phyloP scores from a whole-genome alignment of 2,329 filamentous ascomycete genomes.

The Xylaria sp. region DNA sequence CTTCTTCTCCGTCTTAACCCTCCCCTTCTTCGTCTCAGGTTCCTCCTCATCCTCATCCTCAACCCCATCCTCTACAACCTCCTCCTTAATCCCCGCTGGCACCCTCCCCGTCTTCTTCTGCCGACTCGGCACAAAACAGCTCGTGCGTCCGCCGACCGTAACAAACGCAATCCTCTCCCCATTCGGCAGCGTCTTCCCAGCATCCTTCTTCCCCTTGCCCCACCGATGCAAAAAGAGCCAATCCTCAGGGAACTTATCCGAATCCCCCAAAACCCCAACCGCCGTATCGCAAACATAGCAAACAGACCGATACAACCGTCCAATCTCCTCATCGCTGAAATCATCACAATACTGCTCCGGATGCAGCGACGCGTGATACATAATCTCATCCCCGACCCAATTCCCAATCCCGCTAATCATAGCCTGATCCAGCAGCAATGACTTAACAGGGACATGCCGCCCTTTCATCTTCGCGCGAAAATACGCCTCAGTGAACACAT shows the following conservation, averaged over 20 bases:
- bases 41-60: conserved; percentile 12
- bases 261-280: conserved; percentile 73
- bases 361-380: conserved; percentile 84
- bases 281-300: conserved; percentile 75
- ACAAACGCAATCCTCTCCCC: conserved; percentile 81
- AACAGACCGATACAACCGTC: conserved; percentile 65
- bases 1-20: conserved; percentile 7
- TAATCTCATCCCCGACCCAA: conserved; percentile 92
- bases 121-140: conserved; percentile 75
- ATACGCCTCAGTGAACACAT: conserved; percentile 71
- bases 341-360: conserved; percentile 90
- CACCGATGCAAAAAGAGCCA: conserved; percentile 89
- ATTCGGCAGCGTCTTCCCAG: conserved; percentile 63
- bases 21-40: conserved; percentile 6
- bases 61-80: conserved; percentile 7
- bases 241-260: conserved; percentile 73
- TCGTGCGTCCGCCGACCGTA: conserved; percentile 86
- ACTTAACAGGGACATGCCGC: conserved; percentile 84
- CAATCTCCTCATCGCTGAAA: conserved; percentile 66
- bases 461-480: conserved; percentile 63
- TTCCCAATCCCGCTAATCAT: conserved; percentile 92
- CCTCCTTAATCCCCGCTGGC: conserved; percentile 38
- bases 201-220: conserved; percentile 78
- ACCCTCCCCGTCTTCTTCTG: conserved; percentile 69
- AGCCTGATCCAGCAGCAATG: conserved; percentile 78